A percentile compares a stretch with the other conserved stretches of the same genome.
Evolutionary conservation across 345 rosid species (phyloP).

Genomic region (Populus ilicifolia): DNA sequence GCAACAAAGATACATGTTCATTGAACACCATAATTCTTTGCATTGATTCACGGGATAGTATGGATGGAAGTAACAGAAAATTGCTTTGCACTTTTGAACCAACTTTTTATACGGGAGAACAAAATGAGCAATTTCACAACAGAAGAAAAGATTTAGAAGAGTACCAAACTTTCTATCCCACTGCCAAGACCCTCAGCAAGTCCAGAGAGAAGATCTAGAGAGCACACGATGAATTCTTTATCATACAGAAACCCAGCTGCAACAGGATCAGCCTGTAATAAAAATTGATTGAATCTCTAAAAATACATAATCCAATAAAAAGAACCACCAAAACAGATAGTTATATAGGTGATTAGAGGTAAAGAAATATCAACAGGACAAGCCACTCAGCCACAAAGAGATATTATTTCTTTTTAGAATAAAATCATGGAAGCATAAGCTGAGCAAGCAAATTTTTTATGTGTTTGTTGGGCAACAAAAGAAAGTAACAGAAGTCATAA

Average conservation of each 20-base stretch:
- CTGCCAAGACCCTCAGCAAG: constrained; percentile 87
- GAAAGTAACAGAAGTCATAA: background rate
- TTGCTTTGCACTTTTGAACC: background rate
- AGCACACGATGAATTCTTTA: constrained; percentile 84
- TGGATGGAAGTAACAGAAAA: background rate
- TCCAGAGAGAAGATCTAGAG: constrained; percentile 94
- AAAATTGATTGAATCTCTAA: constrained; percentile 4
- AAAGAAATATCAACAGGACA: background rate
- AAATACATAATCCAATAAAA: background rate
- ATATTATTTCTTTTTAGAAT: background rate
- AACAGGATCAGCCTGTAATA: constrained; percentile 64
- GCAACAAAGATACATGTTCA: background rate
- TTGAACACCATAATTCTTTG: background rate
- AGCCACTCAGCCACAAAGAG: background rate
- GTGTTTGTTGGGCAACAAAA: background rate
- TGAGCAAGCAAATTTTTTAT: background rate
- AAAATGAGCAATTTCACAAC: background rate
- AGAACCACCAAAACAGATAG: background rate
- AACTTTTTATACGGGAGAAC: background rate
- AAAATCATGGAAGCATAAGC: background rate
- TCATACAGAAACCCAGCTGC: constrained; percentile 79
- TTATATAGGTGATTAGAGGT: background rate
- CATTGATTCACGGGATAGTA: background rate
- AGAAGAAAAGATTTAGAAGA: constrained; percentile 11
- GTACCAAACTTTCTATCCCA: constrained; percentile 94